Conservation (phyloP, 2,329 filamentous ascomycete species). For the Penicillium crustosum region DNA sequence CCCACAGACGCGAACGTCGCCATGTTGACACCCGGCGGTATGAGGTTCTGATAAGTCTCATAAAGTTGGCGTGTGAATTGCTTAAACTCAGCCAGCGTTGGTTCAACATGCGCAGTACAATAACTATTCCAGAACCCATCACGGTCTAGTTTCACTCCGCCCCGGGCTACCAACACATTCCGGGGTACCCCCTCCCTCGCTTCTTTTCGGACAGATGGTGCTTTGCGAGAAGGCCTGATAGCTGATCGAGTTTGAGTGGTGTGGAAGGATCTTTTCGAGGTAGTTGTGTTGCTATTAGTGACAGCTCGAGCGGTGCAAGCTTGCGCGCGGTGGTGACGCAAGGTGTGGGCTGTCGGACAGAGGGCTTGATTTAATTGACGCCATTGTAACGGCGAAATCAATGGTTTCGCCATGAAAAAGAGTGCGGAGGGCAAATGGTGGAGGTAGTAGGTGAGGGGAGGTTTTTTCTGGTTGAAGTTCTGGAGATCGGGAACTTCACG, state of each 20-base stretch:
- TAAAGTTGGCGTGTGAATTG: background rate
- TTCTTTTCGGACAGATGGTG: background rate
- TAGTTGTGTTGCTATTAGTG: background rate
- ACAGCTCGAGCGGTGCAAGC: slow-evolving; percentile 1
- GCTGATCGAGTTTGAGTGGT: slow-evolving; percentile 7
- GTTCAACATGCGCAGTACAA: background rate
- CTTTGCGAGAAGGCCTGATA: background rate
- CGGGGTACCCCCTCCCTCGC: background rate
- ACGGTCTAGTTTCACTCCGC: background rate
- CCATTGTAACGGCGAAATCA: slow-evolving; percentile 18
- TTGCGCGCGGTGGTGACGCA: background rate
- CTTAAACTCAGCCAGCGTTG: background rate
- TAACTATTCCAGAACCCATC: background rate
- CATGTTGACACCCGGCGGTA: slow-evolving; percentile 14
- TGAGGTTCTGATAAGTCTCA: background rate
- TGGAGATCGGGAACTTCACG: slow-evolving; percentile 10
- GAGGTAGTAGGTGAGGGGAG: background rate
- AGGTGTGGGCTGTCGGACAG: background rate
- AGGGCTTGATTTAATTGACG: slow-evolving; percentile 11
- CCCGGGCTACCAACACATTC: background rate
- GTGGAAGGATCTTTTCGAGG: slow-evolving; percentile 12
- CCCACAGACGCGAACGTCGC: slow-evolving; percentile 20
- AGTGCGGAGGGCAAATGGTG: background rate
- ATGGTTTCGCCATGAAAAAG: slow-evolving; percentile 18
- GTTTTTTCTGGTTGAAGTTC: slow-evolving; percentile 11